phyloP scores from a whole-genome alignment of 257 asterid genomes.

The Solanum paucissectum region DNA sequence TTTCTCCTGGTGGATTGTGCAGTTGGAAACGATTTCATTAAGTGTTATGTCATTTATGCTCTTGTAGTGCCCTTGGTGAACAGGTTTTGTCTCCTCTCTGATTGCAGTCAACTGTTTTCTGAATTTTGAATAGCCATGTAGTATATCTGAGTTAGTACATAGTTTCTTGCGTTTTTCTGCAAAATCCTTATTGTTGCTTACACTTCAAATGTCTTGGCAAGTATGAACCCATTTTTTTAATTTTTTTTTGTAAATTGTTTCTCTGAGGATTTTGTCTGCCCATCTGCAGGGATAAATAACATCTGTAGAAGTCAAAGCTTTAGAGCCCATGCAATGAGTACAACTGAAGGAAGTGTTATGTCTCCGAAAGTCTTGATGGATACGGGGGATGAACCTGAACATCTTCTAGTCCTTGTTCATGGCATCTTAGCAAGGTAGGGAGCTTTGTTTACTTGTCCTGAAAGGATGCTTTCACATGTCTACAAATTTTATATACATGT shows the following conservation, averaged over 20 bases:
- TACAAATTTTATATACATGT: background rate
- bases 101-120: background rate
- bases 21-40: background rate
- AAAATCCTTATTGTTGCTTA: background rate
- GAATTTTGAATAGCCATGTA: background rate
- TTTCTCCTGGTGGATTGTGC: background rate
- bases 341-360: constrained; percentile 43
- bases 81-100: background rate
- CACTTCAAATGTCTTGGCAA: background rate
- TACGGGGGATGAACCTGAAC: constrained; percentile 60
- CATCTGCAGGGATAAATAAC: constrained; percentile 41
- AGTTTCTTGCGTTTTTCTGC: background rate
- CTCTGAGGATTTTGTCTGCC: background rate
- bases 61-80: background rate
- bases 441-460: background rate
- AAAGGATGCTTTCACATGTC: background rate
- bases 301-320: constrained; percentile 32
- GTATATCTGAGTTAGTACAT: background rate
- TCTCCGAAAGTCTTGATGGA: constrained; percentile 23
- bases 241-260: background rate
- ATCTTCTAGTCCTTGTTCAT: constrained; percentile 96
- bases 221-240: too few relatives aligned
- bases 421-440: constrained; percentile 83
- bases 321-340: constrained; percentile 61
- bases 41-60: background rate